Evolutionary conservation across 202 grass and related monocot species (phyloP), one percentile per base, ranked within the genome.

Genomic region (Setaria italica): DNA sequence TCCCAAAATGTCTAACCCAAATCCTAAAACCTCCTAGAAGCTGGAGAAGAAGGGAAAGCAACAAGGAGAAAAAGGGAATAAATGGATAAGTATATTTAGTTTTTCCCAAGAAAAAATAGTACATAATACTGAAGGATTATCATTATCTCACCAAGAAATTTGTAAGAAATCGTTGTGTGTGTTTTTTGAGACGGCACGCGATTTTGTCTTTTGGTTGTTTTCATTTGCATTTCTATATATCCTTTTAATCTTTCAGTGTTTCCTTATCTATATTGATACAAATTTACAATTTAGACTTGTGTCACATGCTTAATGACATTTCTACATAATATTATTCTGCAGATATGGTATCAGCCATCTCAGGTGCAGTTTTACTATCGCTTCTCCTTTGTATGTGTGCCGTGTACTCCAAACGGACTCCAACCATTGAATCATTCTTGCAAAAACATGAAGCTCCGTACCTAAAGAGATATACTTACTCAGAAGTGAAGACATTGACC

Each of bases 401-500:
- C 16, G 20, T 87, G 5, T 69, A 13, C 5, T 56, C 55, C 4
- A 73, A 86, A 41, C 82, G 20, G 1, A 47, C 7, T 15, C 20
- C 49, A 74, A 14, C 37, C 30, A 30, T 78, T 7, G 46, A 90
- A 63, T 47, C 20, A 9, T 70, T 85, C 54, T 7, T 90, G 7
- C 35, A 78, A 60, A 90, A 78, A 16, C 71, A 78, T 84, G 84
- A 25, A 42, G 64, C 64, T 13, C 3, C 60, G 0, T 19, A 25
- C 13, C 72, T 74, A 11, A 90, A 80, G 73, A 83, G 55, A 14
- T 80, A 90, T 11, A 74, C 41, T 25, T 87, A 78, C 53, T 87
- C 78, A 58, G 79, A 83, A 84, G 55, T 90, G 17, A 84, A 32
- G 75, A 87, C 25, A 72, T 75, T 90, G 20, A 90, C 84, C 48